These are phyloP conservation scores for Neoboletus brunneissimus DNA, from an alignment of 768 basidiomycete genomes.

Conservation along the genomic window DNA sequence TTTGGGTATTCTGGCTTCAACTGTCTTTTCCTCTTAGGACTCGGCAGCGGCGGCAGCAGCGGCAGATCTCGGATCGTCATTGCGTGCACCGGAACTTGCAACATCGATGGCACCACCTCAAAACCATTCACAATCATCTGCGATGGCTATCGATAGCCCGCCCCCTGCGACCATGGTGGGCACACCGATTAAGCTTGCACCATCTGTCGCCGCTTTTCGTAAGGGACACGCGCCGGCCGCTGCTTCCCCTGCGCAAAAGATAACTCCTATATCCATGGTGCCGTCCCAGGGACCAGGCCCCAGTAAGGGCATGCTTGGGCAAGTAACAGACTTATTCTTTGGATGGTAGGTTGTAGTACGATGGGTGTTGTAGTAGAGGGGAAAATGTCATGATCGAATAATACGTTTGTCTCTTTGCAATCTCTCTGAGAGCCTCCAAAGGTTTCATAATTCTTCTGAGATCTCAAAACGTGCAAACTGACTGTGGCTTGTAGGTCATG, in stretches of 20 bases:
- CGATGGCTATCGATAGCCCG: conserved; percentile 50
- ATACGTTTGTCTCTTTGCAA: not conserved
- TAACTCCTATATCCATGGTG: conserved; percentile 7
- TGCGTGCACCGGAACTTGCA: conserved; percentile 21
- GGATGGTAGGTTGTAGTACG: conserved; percentile 55
- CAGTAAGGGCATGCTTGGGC: conserved; percentile 62
- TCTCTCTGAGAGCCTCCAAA: not conserved
- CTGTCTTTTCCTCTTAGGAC: conserved; percentile 46
- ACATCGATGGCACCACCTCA: conserved; percentile 7
- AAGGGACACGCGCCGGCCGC: conserved; percentile 37
- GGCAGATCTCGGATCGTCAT: conserved; percentile 45
- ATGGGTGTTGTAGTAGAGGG: not conserved
- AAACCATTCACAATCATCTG: conserved; percentile 29
- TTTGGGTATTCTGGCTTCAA: not conserved
- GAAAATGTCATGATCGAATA: not conserved
- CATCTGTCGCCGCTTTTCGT: conserved; percentile 70
- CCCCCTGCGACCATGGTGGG: conserved; percentile 48
- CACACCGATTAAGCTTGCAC: conserved; percentile 70
- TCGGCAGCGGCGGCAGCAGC: conserved; percentile 43
- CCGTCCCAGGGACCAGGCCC: conserved; percentile 33
- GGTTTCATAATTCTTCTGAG: not conserved
- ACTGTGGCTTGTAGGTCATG: not conserved
- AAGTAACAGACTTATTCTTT: conserved; percentile 78
- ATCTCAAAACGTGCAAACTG: not conserved
- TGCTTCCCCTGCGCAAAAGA: conserved; percentile 24